Conservation (phyloP, 2,329 filamentous ascomycete genomes). For the Colletotrichum somersetense region DNA sequence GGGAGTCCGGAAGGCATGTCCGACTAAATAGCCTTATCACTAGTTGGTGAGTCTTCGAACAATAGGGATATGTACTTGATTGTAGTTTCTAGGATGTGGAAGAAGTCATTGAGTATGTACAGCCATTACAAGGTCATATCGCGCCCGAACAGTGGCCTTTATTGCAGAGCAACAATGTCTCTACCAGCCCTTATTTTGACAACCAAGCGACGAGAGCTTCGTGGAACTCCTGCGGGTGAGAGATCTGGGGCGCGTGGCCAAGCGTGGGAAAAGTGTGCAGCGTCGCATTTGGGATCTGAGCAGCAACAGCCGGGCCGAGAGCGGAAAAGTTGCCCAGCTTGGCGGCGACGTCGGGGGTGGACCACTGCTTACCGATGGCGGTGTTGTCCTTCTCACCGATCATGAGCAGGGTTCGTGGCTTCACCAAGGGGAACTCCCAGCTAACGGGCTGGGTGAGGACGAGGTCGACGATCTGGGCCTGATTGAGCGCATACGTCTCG, state of each 20-base stretch:
- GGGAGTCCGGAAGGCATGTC: background rate
- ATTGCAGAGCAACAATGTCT: background rate
- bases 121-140: conserved; percentile 10
- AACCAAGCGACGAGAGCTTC: conserved; percentile 61
- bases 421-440: conserved; percentile 62
- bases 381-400: conserved; percentile 66
- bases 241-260: conserved; percentile 67
- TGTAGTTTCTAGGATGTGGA: background rate
- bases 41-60: background rate
- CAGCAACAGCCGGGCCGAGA: conserved; percentile 60
- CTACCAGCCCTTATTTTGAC: conserved; percentile 5
- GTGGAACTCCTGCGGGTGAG: conserved; percentile 62
- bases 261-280: conserved; percentile 61
- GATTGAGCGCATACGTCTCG: conserved; percentile 58
- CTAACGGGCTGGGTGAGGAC: conserved; percentile 66
- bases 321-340: conserved; percentile 63
- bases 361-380: conserved; percentile 67
- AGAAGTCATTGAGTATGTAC: conserved; percentile 15
- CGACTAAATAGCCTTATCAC: background rate
- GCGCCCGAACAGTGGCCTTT: background rate
- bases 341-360: conserved; percentile 57
- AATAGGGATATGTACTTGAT: background rate
- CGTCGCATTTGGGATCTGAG: conserved; percentile 57
- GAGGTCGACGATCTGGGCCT: conserved; percentile 66
- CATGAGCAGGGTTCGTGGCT: conserved; percentile 61